Evolutionary conservation across 768 basidiomycete genomes (phyloP), one percentile per base, ranked within the genome.

Genomic region (Udeniomyces megalosporus): DNA sequence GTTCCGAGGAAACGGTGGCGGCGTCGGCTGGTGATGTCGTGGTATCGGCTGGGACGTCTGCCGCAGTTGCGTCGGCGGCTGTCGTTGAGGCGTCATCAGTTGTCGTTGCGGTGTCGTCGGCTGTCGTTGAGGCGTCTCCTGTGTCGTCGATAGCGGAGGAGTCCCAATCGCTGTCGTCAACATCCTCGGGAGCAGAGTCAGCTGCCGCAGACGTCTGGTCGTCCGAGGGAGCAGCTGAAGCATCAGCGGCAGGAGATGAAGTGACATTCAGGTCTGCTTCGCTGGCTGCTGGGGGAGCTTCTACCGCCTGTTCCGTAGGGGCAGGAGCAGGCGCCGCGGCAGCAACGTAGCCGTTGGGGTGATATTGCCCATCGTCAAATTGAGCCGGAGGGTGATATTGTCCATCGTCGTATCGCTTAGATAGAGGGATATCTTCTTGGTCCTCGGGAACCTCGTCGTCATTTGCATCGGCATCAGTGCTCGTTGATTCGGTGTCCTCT

Each of bases 391-490:
- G 52, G 20, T 53, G 52, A 29, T 53, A 53, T 15, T 28, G 20
- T 12, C 52, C 52, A 20, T 53, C 52, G 52, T 53, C 52, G 52
- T 53, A 53, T 24, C 52, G 52, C n/a, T 53, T 53, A 20, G 52
- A 53, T 1, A 53, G 52, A 5, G 52, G 12, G 4, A 22, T 38
- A 17, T 51, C 53, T 15, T 52, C 61, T 28, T 29, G 22, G 29
- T 63, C 60, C 26, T 56, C 38, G 55, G 60, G 61, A 14, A 52
- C 54, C 32, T 35, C 48, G 5, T 35, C 38, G 38, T 69, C 66
- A 17, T 66, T 45, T 48, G 66, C 38, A 17, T 42, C 38, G 17
- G 10, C 38, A 17, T 42, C 38, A 17, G 38, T 17, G 38, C 38
- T 42, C 17, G 38, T 17, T 42, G 10, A 42, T 42, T 42, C 38